Percentiles rank a stretch among this genome's conserved stretches.
phyloP scores from a whole-genome alignment of 805 yeast species.

The Metschnikowia cerradonensis region DNA sequence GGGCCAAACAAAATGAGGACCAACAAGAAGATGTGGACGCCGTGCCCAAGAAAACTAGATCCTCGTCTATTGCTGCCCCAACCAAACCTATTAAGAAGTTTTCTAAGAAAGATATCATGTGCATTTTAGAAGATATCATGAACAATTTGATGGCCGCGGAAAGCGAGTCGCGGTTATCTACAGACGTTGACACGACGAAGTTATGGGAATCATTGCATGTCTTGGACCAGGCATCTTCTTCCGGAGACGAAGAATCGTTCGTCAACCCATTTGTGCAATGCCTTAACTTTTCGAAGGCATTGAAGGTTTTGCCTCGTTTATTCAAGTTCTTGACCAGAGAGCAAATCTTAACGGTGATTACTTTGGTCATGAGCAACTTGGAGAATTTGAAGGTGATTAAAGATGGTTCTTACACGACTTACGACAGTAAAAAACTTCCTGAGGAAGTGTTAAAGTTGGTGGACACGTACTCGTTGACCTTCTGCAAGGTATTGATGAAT shows the following conservation, averaged over 20 bases:
- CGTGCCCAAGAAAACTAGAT: constrained; percentile 23
- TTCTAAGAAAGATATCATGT: constrained; percentile 46
- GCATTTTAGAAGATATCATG: constrained; percentile 74
- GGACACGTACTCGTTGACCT: constrained; percentile 75
- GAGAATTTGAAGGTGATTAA: constrained; percentile 74
- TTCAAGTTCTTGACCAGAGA: constrained; percentile 76
- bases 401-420: constrained; percentile 73
- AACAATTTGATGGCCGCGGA: constrained; percentile 75
- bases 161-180: constrained; percentile 44
- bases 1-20: constrained; percentile 24
- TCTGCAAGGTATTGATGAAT: constrained; percentile 78
- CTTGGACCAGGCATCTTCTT: constrained; percentile 55
- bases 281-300: constrained; percentile 79
- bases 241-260: constrained; percentile 43
- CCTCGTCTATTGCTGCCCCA: constrained; percentile 31
- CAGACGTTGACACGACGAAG: constrained; percentile 34
- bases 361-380: constrained; percentile 73
- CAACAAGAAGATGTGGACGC: constrained; percentile 16
- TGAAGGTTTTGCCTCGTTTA: constrained; percentile 82
- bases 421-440: constrained; percentile 49
- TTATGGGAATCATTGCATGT: constrained; percentile 80
- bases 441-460: constrained; percentile 53
- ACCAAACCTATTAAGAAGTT: constrained; percentile 30
- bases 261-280: constrained; percentile 81
- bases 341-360: constrained; percentile 71